Evolutionary conservation across 768 basidiomycete species (phyloP).

Genomic region (Rhodosporidiobolus sp.): DNA sequence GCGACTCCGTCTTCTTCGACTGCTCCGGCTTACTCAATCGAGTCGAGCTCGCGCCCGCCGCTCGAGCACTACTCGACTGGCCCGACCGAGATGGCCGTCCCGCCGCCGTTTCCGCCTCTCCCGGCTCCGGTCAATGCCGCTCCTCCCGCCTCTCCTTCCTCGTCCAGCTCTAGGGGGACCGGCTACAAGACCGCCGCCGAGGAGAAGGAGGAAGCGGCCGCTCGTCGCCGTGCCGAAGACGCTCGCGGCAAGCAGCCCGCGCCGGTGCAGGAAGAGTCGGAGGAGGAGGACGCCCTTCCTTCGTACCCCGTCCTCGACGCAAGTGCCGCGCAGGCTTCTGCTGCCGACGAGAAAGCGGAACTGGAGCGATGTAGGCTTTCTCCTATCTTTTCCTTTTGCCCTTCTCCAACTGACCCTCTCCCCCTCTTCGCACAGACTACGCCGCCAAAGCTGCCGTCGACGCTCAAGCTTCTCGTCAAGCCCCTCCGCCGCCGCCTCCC

Average conservation of each 20-base stretch:
- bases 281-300: slow-evolving; percentile 20
- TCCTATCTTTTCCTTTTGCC: background rate
- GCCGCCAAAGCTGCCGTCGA: slow-evolving; percentile 25
- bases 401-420: background rate
- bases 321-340: background rate
- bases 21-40: background rate
- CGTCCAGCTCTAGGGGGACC: background rate
- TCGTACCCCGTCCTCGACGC: slow-evolving; percentile 19
- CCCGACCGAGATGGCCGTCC: background rate
- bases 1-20: background rate
- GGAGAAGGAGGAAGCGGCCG: slow-evolving; percentile 23
- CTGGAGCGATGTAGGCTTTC: slow-evolving; percentile 6
- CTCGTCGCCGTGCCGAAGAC: slow-evolving; percentile 13
- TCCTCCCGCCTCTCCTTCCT: background rate
- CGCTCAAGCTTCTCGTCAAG: background rate
- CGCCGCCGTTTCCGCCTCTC: slow-evolving; percentile 3
- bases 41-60: background rate
- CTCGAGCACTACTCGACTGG: background rate
- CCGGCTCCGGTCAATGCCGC: background rate
- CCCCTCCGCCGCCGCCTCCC: background rate
- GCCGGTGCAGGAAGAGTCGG: background rate
- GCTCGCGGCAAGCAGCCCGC: slow-evolving; percentile 5
- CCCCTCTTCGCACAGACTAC: slow-evolving; percentile 8
- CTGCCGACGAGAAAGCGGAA: slow-evolving; percentile 31
- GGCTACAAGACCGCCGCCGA: slow-evolving; percentile 21